These are phyloP conservation scores for Fraxinus baroniana DNA, from an alignment of 305 asterid genomes.

Conservation along the genomic window DNA sequence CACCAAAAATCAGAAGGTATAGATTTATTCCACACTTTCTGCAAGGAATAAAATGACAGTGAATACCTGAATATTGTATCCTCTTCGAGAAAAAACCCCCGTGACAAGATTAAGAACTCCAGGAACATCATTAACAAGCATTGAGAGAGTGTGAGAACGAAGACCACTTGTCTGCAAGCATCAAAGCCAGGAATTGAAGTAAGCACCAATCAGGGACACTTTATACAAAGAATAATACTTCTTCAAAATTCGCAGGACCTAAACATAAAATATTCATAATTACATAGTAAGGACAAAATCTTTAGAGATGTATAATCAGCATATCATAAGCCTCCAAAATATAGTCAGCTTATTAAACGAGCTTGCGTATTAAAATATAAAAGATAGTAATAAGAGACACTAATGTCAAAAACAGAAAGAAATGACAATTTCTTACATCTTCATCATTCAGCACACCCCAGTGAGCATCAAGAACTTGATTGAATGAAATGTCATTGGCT, in stretches of 20 bases:
- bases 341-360: not conserved
- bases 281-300: conserved; percentile 3
- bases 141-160: conserved; percentile 89
- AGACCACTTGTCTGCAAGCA: conserved; percentile 78
- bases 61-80: conserved; percentile 89
- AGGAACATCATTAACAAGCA: conserved; percentile 92
- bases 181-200: conserved; percentile 28
- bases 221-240: conserved; percentile 4
- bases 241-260: conserved; percentile 8
- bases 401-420: conserved; percentile 3
- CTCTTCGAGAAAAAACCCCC: conserved; percentile 93
- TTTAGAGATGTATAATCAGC: conserved; percentile 9
- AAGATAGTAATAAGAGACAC: conserved; percentile 5
- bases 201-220: conserved; percentile 17
- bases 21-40: conserved; percentile 10
- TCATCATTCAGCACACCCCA: conserved; percentile 96
- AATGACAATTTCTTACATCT: conserved; percentile 55
- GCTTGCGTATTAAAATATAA: conserved; percentile 11
- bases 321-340: conserved; percentile 17
- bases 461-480: conserved; percentile 96
- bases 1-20: conserved; percentile 7
- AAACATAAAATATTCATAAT: conserved; percentile 6
- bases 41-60: conserved; percentile 8
- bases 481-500: conserved; percentile 44
- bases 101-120: conserved; percentile 95